Conservation (phyloP, 2,329 filamentous ascomycete genomes). For the Phoma sp. region DNA sequence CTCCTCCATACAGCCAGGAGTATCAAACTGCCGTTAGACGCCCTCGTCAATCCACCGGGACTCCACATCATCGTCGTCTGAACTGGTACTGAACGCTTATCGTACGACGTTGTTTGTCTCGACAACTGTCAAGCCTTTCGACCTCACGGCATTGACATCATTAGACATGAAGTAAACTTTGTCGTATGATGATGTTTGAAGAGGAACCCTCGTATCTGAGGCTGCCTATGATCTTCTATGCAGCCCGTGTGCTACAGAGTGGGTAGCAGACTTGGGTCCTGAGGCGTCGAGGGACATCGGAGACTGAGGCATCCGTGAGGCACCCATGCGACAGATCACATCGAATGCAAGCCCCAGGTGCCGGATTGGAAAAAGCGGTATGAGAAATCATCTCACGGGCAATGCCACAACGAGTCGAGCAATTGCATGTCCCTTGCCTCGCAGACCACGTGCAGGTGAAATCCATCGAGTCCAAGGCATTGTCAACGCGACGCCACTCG, state of each 20-base stretch:
- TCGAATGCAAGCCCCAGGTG: conserved; percentile 6
- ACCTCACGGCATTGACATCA: conserved; percentile 22
- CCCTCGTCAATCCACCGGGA: not conserved
- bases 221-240: conserved; percentile 18
- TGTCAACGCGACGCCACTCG: conserved; percentile 18
- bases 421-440: conserved; percentile 14
- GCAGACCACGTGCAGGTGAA: conserved; percentile 28
- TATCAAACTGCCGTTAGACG: not conserved
- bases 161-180: conserved; percentile 40
- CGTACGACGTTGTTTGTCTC: conserved; percentile 43
- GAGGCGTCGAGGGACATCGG: conserved; percentile 36
- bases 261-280: conserved; percentile 23
- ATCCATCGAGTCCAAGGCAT: conserved; percentile 14
- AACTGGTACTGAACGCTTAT: conserved; percentile 39
- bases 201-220: conserved; percentile 16
- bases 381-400: conserved; percentile 8
- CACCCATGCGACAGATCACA: conserved; percentile 17
- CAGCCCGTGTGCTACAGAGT: conserved; percentile 10
- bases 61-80: conserved; percentile 1
- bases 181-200: conserved; percentile 48
- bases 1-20: not conserved
- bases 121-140: conserved; percentile 27
- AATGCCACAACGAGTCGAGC: conserved; percentile 7
- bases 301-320: conserved; percentile 45
- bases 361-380: conserved; percentile 17